These are phyloP conservation scores for Phytopythium helicoides DNA, from an alignment of 352 stramenopile genomes.

Conservation along the genomic window DNA sequence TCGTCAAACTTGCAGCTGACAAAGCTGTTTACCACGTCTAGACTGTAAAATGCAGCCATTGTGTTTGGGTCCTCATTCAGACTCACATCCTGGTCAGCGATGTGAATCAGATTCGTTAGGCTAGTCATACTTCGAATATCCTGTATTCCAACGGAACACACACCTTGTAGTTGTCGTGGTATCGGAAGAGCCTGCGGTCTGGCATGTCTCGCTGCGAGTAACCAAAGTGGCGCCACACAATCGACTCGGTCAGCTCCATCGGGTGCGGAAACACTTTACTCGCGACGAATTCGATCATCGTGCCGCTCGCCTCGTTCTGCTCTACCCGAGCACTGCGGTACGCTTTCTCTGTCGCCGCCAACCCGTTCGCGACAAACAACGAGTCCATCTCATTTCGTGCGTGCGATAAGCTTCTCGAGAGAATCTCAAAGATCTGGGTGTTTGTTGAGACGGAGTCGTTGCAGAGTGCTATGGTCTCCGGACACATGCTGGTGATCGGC, in stretches of 20 bases:
- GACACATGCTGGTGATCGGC: no score
- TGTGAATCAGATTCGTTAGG: no score
- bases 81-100: background rate
- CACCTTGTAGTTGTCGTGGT: conserved; percentile 48
- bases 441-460: no score
- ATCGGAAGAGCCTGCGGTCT: conserved; percentile 21
- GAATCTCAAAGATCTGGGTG: conserved; percentile 10
- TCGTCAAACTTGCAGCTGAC: conserved; percentile 3
- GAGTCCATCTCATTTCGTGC: background rate
- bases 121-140: conserved; percentile 26
- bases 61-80: background rate
- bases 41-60: background rate
- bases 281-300: conserved; percentile 21
- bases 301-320: conserved; percentile 10
- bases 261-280: conserved; percentile 24
- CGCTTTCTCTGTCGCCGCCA: conserved; percentile 6
- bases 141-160: conserved; percentile 34
- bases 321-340: conserved; percentile 17
- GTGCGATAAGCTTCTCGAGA: background rate
- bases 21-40: background rate
- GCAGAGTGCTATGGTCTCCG: no score
- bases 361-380: conserved; percentile 3
- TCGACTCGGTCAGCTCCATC: conserved; percentile 9
- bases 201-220: background rate
- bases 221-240: conserved; percentile 23